These are phyloP conservation scores for Coemansia sp. DNA, from an alignment of 192 early-diverging fungal genomes.

Conservation along the genomic window DNA sequence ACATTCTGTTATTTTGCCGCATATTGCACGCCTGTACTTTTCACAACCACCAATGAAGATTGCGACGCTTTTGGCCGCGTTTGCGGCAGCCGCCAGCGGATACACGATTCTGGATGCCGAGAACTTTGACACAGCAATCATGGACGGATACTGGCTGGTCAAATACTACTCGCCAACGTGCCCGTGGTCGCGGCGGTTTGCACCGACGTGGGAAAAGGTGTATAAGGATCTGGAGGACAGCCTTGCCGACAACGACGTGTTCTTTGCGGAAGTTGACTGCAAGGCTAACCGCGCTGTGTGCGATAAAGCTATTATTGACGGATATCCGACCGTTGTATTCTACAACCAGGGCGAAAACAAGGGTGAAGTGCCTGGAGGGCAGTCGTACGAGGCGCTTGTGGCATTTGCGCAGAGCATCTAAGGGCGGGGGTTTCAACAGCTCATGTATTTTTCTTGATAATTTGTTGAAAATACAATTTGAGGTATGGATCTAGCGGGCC, in stretches of 20 bases:
- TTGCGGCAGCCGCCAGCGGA: slow-evolving; percentile 38
- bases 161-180: slow-evolving; percentile 54
- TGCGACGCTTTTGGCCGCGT: slow-evolving; percentile 9
- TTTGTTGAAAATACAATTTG: no score
- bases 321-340: slow-evolving; percentile 49
- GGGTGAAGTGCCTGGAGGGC: slow-evolving; percentile 50
- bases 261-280: slow-evolving; percentile 52
- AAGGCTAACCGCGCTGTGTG: slow-evolving; percentile 42
- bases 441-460: background rate
- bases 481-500: slow-evolving; percentile 4
- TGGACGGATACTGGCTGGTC: slow-evolving; percentile 49
- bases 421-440: background rate
- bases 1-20: background rate
- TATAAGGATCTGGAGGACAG: slow-evolving; percentile 30
- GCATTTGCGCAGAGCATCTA: slow-evolving; percentile 34
- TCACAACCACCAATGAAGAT: slow-evolving; percentile 25
- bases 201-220: slow-evolving; percentile 51
- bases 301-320: slow-evolving; percentile 37
- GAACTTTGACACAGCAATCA: slow-evolving; percentile 37
- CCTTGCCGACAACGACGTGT: slow-evolving; percentile 29
- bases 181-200: slow-evolving; percentile 50
- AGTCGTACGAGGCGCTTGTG: slow-evolving; percentile 30
- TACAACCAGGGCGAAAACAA: slow-evolving; percentile 42
- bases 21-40: background rate
- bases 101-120: slow-evolving; percentile 40